These are phyloP conservation scores for Salix udensis DNA, from an alignment of 345 rosid genomes.

Conservation along the genomic window DNA sequence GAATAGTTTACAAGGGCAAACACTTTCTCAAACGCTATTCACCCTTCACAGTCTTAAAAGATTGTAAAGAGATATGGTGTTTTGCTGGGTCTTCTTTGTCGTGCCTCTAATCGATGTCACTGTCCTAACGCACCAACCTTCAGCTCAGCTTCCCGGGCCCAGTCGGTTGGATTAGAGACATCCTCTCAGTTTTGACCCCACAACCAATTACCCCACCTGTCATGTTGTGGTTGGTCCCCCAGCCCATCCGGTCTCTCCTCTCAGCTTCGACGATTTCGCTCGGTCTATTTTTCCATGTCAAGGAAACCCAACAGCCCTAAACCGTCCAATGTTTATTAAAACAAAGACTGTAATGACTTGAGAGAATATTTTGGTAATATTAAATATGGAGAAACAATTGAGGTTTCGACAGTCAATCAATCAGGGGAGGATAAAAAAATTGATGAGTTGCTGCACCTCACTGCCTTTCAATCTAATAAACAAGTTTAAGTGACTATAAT, in stretches of 20 bases:
- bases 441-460: too few relatives aligned
- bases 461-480: too few relatives aligned
- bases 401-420: too few relatives aligned
- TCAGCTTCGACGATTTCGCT: neutral
- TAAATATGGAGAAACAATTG: too few relatives aligned
- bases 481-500: too few relatives aligned
- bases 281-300: neutral
- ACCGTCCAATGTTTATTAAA: too few relatives aligned
- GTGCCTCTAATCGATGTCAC: slow-evolving; percentile 20
- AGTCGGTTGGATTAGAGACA: slow-evolving; percentile 35
- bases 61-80: slow-evolving; percentile 24
- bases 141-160: slow-evolving; percentile 24
- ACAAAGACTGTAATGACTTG: too few relatives aligned
- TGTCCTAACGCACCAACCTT: slow-evolving; percentile 24
- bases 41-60: slow-evolving; percentile 6
- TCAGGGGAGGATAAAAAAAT: too few relatives aligned
- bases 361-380: too few relatives aligned
- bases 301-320: neutral
- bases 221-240: slow-evolving; percentile 15
- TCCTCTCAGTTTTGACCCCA: slow-evolving; percentile 7
- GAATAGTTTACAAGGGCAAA: too few relatives aligned
- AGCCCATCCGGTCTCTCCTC: too few relatives aligned
- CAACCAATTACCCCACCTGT: slow-evolving; percentile 5
- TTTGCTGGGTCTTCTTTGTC: neutral
- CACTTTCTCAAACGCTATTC: too few relatives aligned